Evolutionary conservation across 768 basidiomycete species (phyloP).

Genomic region (Dendrothele bispora): DNA sequence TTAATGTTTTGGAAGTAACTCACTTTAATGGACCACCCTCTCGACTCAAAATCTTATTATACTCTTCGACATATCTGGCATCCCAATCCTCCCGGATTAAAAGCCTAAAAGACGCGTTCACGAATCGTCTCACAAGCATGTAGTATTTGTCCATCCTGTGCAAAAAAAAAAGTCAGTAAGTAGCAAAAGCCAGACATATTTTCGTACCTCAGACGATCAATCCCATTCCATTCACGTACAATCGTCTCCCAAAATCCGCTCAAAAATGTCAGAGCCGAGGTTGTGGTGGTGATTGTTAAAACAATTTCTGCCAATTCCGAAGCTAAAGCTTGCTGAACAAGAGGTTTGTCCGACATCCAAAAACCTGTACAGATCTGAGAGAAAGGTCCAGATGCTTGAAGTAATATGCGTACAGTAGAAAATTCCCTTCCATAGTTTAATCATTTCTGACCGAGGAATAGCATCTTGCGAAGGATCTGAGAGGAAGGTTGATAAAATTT

Average conservation of each 20-base stretch:
- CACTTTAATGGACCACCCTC: conserved; percentile 87
- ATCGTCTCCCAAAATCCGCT: conserved; percentile 89
- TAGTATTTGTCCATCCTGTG: conserved; percentile 95
- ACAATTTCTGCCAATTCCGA: conserved; percentile 81
- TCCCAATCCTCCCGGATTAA: conserved; percentile 76
- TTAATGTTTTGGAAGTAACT: conserved; percentile 16
- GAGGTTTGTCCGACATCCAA: conserved; percentile 99
- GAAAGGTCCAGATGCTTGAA: neutral
- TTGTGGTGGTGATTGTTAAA: conserved; percentile 58
- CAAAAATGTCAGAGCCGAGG: conserved; percentile 72
- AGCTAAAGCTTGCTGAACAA: conserved; percentile 92
- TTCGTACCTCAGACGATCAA: conserved; percentile 83
- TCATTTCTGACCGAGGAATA: conserved; percentile 75
- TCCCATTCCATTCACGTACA: conserved; percentile 90
- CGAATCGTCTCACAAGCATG: conserved; percentile 87
- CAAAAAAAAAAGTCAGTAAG: conserved; percentile 9
- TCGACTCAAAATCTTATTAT: conserved; percentile 64
- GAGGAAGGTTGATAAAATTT: conserved; percentile 75
- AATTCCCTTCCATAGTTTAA: conserved; percentile 95
- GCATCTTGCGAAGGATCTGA: conserved; percentile 62
- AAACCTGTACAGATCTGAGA: conserved; percentile 61
- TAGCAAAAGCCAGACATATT: neutral
- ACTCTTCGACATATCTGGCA: conserved; percentile 46
- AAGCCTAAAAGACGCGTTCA: conserved; percentile 83
- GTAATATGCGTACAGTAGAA: conserved; percentile 76